Base-by-base conservation (phyloP, 441 rosid species). In the Iberis amara region DNA sequence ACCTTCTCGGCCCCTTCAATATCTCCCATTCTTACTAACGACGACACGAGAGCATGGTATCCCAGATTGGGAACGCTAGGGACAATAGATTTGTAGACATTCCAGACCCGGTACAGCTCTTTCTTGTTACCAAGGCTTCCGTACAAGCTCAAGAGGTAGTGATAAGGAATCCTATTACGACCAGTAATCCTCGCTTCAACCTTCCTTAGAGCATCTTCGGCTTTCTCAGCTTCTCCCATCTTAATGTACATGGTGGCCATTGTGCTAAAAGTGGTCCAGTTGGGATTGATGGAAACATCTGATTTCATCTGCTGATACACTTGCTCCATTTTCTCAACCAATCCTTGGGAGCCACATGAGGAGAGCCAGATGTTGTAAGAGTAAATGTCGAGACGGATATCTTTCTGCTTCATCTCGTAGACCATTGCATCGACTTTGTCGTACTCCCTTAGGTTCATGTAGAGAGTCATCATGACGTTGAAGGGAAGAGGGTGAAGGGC, bases 381-480 rank as follows among this genome's bases (percentile, higher is more conserved):
- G 78, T 85, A 90, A 21, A 86, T 59, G 73, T 90, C 96, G 38
- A 87, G 74, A 23, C 68, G 73, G 41, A 87, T 71, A 21, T 66
- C 75, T 69, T 71, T 85, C 70, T 70, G 79, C 72, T 59, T 71
- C 95, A 90, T 87, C 71, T 90, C 98, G 0, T 70, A 72, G 52
- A 85, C 76, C 76, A 83, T 45, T 3, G 59, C 40, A 30, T 87
- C 92, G 2, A 86, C 94, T 70, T 81, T 79, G 45, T 76, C 85
- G 56, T 74, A 87, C 65, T 85, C 86, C 63, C 72, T 73, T 27
- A 85, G 70, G 59, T 82, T 82, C 95, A 86, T 90, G 74, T 86
- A 85, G 39, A 90, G 79, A 55, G 96, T 87, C 98, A 87, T 90
- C 86, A 87, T 90, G 58, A 86, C 96, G 76, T 90, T 90, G 76